These are phyloP conservation scores for Tieghemostelium lacteum DNA, from an alignment of 78 protist species.

Conservation along the genomic window DNA sequence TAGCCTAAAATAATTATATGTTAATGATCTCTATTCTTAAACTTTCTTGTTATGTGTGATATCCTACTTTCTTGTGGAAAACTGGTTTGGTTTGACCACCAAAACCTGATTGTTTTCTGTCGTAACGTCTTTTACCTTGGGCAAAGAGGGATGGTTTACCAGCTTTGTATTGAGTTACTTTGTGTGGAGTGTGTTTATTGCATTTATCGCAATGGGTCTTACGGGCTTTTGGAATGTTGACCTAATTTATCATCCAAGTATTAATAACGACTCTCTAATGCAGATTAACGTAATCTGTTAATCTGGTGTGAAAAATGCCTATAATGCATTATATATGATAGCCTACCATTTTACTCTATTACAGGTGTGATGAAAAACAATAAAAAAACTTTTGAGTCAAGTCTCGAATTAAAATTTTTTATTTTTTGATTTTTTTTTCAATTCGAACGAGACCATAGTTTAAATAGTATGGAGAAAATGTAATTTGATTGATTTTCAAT, in stretches of 20 bases:
- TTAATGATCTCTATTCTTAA: background rate
- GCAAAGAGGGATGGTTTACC: constrained; percentile 98
- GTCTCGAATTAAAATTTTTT: too few relatives aligned
- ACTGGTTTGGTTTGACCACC: constrained; percentile 99
- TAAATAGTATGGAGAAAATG: too few relatives aligned
- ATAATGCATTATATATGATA: background rate
- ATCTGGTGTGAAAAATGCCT: background rate
- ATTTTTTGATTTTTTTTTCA: too few relatives aligned
- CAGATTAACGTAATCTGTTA: background rate
- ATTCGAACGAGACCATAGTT: too few relatives aligned
- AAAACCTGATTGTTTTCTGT: constrained; percentile 98
- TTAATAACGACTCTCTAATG: background rate
- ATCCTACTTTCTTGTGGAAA: constrained; percentile 99
- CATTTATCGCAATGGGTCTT: constrained; percentile 97
- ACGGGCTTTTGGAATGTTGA: constrained; percentile 96
- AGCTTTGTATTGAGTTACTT: constrained; percentile 98
- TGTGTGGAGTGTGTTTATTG: constrained; percentile 93
- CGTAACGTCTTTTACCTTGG: constrained; percentile 99
- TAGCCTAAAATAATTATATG: too few relatives aligned
- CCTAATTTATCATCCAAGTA: constrained; percentile 73
- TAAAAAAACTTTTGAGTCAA: background rate
- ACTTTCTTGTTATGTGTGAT: constrained; percentile 16
- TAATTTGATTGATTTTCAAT: too few relatives aligned
- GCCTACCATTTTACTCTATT: background rate
- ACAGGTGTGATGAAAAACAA: background rate